These are phyloP conservation scores for Colletotrichum truncatum DNA, from an alignment of 2,329 filamentous ascomycete species.

Conservation along the genomic window DNA sequence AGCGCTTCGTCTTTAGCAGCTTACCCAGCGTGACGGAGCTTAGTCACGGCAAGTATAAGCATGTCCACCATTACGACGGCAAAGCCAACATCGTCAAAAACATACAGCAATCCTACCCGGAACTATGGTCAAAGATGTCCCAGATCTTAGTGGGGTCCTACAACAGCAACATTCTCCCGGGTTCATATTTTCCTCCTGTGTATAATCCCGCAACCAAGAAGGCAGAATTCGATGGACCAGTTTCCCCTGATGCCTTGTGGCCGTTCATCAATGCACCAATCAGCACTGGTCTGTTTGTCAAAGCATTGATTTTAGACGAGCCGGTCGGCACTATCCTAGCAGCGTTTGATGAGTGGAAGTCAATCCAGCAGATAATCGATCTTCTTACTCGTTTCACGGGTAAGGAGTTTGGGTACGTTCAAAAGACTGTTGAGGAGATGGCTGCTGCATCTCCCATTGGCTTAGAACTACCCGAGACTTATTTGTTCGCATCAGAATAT, in stretches of 20 bases:
- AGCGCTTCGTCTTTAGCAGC: constrained; percentile 19
- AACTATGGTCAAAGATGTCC: constrained; percentile 10
- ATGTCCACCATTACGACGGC: constrained; percentile 14
- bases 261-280: constrained; percentile 45
- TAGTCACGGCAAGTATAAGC: neutral
- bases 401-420: constrained; percentile 41
- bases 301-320: constrained; percentile 51
- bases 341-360: constrained; percentile 52
- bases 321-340: constrained; percentile 49
- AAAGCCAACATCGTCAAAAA: constrained; percentile 7
- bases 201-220: neutral
- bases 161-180: neutral
- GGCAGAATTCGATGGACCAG: neutral
- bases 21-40: neutral
- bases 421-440: constrained; percentile 43
- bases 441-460: constrained; percentile 1
- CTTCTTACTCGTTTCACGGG: constrained; percentile 48
- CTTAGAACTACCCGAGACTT: neutral
- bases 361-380: constrained; percentile 41
- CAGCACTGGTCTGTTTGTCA: constrained; percentile 54
- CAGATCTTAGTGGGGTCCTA: constrained; percentile 10
- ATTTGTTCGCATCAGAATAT: neutral
- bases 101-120: neutral
- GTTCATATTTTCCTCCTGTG: neutral
- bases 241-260: neutral